These are phyloP conservation scores for Venturiaceae sp. DNA, from an alignment of 2,329 filamentous ascomycete genomes.

Conservation along the genomic window DNA sequence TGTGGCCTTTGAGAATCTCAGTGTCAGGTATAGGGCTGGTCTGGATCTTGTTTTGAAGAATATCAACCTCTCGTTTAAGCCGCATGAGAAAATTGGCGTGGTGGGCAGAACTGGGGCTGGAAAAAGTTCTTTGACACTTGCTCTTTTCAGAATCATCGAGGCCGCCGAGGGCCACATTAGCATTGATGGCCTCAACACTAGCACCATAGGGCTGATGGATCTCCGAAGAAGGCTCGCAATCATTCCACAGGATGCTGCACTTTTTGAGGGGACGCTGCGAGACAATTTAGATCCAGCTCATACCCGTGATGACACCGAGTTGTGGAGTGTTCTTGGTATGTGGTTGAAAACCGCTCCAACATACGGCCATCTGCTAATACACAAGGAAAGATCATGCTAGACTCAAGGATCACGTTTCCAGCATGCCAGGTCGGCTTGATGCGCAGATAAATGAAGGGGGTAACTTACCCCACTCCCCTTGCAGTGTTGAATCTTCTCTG, in stretches of 20 bases:
- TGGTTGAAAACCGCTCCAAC: conserved; percentile 13
- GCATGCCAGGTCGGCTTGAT: conserved; percentile 84
- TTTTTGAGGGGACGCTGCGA: conserved; percentile 87
- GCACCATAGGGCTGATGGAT: conserved; percentile 80
- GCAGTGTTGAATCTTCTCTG: not conserved
- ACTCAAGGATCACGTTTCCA: conserved; percentile 78
- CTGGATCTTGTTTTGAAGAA: conserved; percentile 90
- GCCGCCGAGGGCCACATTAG: conserved; percentile 71
- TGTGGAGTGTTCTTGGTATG: conserved; percentile 91
- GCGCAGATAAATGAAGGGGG: conserved; percentile 89
- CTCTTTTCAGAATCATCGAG: conserved; percentile 94
- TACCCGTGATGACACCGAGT: conserved; percentile 90
- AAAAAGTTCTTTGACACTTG: conserved; percentile 87
- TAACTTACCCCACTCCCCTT: conserved; percentile 36
- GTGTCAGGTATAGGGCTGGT: conserved; percentile 81
- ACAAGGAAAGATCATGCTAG: conserved; percentile 67
- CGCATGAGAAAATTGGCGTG: conserved; percentile 95
- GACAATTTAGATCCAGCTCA: conserved; percentile 95
- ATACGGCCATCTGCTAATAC: not conserved
- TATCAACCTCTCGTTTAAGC: conserved; percentile 83
- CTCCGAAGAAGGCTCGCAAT: conserved; percentile 84
- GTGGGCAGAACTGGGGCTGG: conserved; percentile 93
- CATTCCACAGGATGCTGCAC: conserved; percentile 92
- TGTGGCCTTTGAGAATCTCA: conserved; percentile 88
- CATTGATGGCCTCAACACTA: conserved; percentile 85